Conservation (phyloP, 2,329 filamentous ascomycete species). For the Xylariaceae sp. region DNA sequence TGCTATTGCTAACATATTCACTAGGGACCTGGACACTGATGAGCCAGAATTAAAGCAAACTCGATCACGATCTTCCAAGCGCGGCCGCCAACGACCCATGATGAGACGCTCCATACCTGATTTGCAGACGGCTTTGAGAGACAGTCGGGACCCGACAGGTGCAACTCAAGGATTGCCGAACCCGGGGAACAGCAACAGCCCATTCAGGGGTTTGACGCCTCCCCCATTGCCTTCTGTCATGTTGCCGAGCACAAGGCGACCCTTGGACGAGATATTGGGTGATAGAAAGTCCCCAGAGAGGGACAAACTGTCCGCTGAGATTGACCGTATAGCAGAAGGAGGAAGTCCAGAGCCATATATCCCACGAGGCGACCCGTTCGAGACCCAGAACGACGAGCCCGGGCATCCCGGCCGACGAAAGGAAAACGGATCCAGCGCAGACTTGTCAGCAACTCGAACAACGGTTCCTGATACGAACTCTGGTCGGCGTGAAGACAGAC, state of each 20-base stretch:
- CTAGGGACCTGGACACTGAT: constrained; percentile 9
- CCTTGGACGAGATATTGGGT: constrained; percentile 22
- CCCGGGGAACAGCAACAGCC: constrained; percentile 1
- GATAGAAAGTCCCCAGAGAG: constrained; percentile 28
- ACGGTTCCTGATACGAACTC: neutral
- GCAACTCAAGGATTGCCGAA: constrained; percentile 7
- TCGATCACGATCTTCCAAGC: constrained; percentile 11
- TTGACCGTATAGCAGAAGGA: constrained; percentile 24
- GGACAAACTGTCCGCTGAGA: constrained; percentile 31
- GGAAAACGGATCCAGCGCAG: constrained; percentile 1
- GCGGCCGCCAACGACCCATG: constrained; percentile 7
- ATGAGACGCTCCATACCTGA: constrained; percentile 8
- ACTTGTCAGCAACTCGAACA: neutral
- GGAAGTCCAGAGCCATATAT: neutral
- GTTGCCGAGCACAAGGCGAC: constrained; percentile 25
- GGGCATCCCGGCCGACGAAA: constrained; percentile 4
- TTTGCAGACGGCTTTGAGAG: constrained; percentile 10
- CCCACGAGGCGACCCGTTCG: neutral
- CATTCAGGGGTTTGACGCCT: constrained; percentile 23
- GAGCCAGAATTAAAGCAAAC: neutral
- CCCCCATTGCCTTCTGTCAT: constrained; percentile 19
- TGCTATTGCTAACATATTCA: constrained; percentile 8
- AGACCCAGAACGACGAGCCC: neutral
- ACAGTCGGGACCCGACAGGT: neutral
- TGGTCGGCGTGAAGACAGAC: neutral